phyloP scores from a whole-genome alignment of 2,329 filamentous ascomycete species.

The Keithomyces neogunnii region DNA sequence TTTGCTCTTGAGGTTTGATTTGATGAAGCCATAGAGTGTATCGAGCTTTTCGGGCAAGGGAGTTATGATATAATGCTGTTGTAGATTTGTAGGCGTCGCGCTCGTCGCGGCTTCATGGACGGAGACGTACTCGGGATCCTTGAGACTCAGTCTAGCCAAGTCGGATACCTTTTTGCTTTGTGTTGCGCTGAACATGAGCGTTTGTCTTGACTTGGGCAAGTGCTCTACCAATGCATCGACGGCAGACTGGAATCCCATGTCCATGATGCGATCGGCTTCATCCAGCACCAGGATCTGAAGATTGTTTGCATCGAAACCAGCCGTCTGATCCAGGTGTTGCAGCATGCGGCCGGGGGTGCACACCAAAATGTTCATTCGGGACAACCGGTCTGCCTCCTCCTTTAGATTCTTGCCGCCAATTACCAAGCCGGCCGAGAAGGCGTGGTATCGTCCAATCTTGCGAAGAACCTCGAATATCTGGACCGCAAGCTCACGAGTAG shows the following conservation, averaged over 20 bases:
- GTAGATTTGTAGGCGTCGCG: conserved; percentile 74
- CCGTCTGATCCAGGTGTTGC: conserved; percentile 92
- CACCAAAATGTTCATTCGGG: conserved; percentile 93
- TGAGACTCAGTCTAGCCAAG: conserved; percentile 76
- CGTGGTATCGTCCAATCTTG: conserved; percentile 81
- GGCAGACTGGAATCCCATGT: conserved; percentile 89
- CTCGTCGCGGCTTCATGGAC: conserved; percentile 76
- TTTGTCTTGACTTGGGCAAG: conserved; percentile 77
- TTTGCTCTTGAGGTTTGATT: conserved; percentile 84
- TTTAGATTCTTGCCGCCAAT: conserved; percentile 89
- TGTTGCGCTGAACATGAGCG: conserved; percentile 89
- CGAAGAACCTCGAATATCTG: conserved; percentile 94
- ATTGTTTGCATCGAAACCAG: conserved; percentile 81
- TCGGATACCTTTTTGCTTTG: conserved; percentile 94
- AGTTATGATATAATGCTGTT: conserved; percentile 86
- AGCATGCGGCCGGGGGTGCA: conserved; percentile 92
- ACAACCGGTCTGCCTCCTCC: conserved; percentile 76
- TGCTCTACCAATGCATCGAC: conserved; percentile 93
- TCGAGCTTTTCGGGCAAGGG: conserved; percentile 84
- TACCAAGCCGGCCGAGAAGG: conserved; percentile 84
- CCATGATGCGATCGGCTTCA: conserved; percentile 93
- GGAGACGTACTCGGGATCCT: conserved; percentile 89
- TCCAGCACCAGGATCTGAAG: conserved; percentile 89
- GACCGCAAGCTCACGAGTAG: conserved; percentile 88
- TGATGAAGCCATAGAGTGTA: conserved; percentile 86